Percentiles rank a stretch among this genome's conserved stretches.
Conservation (phyloP, 2,329 filamentous ascomycete species). For the Amphichorda felina region DNA sequence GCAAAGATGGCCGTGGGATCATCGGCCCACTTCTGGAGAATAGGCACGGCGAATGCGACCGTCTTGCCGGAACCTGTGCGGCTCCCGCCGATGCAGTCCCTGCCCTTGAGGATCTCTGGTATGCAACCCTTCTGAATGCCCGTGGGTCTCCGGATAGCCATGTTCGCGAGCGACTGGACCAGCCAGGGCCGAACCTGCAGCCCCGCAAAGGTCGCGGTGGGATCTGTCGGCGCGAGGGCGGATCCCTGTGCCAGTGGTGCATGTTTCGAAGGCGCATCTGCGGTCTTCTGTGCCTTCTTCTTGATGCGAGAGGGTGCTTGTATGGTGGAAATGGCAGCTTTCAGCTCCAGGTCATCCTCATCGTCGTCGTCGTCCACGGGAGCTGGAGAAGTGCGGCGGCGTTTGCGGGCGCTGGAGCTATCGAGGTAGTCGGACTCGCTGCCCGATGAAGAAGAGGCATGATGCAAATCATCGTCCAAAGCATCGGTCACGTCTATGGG, state of each 20-base stretch:
- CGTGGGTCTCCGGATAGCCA: conserved; percentile 79
- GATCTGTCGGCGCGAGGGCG: conserved; percentile 40
- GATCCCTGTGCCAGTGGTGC: conserved; percentile 13
- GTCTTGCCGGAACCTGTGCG: conserved; percentile 96
- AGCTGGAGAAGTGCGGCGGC: conserved; percentile 24
- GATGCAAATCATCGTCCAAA: background rate
- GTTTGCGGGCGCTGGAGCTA: conserved; percentile 30
- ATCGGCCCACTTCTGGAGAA: conserved; percentile 84
- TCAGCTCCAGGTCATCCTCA: conserved; percentile 18
- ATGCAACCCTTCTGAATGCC: conserved; percentile 90
- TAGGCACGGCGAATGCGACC: conserved; percentile 87
- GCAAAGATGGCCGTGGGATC: conserved; percentile 89
- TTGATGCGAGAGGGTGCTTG: conserved; percentile 42
- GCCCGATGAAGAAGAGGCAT: conserved; percentile 8
- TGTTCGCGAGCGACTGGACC: conserved; percentile 60
- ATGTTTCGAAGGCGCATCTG: conserved; percentile 1
- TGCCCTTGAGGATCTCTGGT: conserved; percentile 79
- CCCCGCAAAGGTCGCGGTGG: conserved; percentile 55
- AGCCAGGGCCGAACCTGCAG: conserved; percentile 78
- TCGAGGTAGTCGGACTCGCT: conserved; percentile 38
- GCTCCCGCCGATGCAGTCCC: conserved; percentile 90
- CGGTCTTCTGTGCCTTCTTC: conserved; percentile 10
- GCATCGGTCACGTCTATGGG: background rate
- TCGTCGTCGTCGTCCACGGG: conserved; percentile 16
- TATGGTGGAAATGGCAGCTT: conserved; percentile 26